Evolutionary conservation across 768 basidiomycete species (phyloP), one percentile per base, ranked within the genome.

Genomic region (Terana coerulea): DNA sequence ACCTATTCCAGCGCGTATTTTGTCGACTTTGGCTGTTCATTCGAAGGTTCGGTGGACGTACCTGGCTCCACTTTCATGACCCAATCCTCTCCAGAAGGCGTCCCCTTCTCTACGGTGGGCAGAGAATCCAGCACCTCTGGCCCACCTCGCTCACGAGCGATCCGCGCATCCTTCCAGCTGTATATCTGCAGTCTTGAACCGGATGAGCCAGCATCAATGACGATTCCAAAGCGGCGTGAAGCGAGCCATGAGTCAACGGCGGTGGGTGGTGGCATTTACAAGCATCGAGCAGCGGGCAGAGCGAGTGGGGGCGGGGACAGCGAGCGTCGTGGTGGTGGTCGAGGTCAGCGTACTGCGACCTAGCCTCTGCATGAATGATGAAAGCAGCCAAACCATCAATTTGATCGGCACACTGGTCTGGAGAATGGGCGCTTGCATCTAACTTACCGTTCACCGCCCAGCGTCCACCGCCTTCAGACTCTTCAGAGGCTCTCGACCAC

Each of bases 151-250:
- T 79, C 74, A 15, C 77, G 73, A 37, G 84, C 73, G 7, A 75
- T 66, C 51, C 80, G 76, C 19, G 95, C 87, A 66, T 98, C 87
- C 56, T 80, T 80, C 97, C 95, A 99, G 67, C 91, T 93, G 72
- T 99, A 98, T 59, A 98, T 92, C 67, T 98, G 95, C 30, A 98
- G 74, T 48, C 97, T 76, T 4, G 95, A 98, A 25, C 97, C 97
- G 21, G 94, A 98, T 66, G 94, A 97, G 54, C 97, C 97, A 64
- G 97, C 97, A 75, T 99, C 97, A 68, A 99, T 91, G 56, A 98
- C 94, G 53, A 98, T 80, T 53, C 91, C 93, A 69, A 92, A 95
- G 61, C 86, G 83, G 59, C 92, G 84, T 49, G 82, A 83, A 53
- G 78, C 70, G 50, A 89, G 78, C 91, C 91, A 93, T 55, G 84